Base-by-base conservation (phyloP, 1,139 yeast genomes). In the Yamadazyma oceani region DNA sequence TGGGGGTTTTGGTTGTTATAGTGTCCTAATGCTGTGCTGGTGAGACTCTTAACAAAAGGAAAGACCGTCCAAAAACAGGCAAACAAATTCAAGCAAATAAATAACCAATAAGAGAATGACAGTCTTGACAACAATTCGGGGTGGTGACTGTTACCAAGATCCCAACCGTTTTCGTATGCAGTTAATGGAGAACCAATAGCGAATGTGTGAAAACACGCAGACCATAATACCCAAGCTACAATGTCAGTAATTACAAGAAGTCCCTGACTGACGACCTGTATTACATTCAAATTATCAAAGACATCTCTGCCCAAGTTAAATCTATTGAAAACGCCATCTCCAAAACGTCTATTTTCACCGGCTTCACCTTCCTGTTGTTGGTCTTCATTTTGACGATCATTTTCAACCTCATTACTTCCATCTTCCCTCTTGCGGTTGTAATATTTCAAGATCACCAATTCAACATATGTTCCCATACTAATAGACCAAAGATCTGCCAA, bases 101-200 rank as follows among this genome's bases (percentile, higher is more conserved):
- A 34, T 4, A 37, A 27, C 27, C 43, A 9, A n/a, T 14, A 45
- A 17, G 19, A 39, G 34, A 30, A 31, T 39, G 34, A 22, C 33
- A 23, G 34, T 28, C 33, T 38, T 37, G 36, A 38, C 33, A 21
- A 28, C 27, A 36, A 29, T 26, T 46, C 37, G 27, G 7, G 4
- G 5, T 8, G 6, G 5, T 17, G 8, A 16, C 13, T n/a, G n/a
- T 9, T 6, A 6, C 21, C 10, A 6, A 8, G n/a, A 11, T 10
- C 21, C 19, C 21, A 27, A 9, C 30, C 32, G 8, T 34, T 13
- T 5, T 30, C 28, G 31, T 30, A 36, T 9, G 43, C 17, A 15
- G 49, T 44, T 5, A 53, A 39, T 9, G 66, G 64, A 10, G 54
- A 39, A 37, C 61, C 65, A 21, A 63, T 48, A 31, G 58, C 58